Percentiles rank a stretch among this genome's conserved stretches.
These are phyloP conservation scores for Debaryomyces sp. DNA, from an alignment of 1,139 yeast species.

Conservation along the genomic window DNA sequence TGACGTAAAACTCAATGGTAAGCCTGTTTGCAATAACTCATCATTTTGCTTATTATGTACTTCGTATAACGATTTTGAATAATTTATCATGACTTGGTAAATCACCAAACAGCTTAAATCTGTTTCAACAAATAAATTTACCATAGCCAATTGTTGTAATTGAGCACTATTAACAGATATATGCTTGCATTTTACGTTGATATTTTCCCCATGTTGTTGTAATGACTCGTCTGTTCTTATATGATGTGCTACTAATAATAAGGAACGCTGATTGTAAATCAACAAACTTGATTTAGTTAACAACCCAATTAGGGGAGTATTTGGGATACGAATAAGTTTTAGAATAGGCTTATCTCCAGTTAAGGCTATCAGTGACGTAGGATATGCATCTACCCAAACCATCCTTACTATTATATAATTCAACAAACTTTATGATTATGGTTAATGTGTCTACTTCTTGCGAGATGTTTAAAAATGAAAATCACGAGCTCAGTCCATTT, in stretches of 20 bases:
- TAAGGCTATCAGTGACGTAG: slow-evolving; percentile 34
- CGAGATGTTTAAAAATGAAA: background rate
- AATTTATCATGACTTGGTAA: slow-evolving; percentile 36
- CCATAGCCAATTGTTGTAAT: slow-evolving; percentile 28
- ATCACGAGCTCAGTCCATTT: slow-evolving; percentile 1
- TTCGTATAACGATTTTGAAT: slow-evolving; percentile 36
- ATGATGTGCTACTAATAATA: slow-evolving; percentile 40
- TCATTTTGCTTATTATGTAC: slow-evolving; percentile 27
- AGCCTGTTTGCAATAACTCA: slow-evolving; percentile 35
- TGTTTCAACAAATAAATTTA: slow-evolving; percentile 41
- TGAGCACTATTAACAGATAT: slow-evolving; percentile 29
- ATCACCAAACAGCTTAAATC: slow-evolving; percentile 34
- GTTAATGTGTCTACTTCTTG: background rate
- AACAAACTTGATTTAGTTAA: slow-evolving; percentile 32
- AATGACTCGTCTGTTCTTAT: slow-evolving; percentile 34
- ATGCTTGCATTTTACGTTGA: slow-evolving; percentile 29
- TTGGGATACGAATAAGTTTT: slow-evolving; percentile 31
- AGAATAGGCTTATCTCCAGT: slow-evolving; percentile 25
- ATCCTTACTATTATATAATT: slow-evolving; percentile 16
- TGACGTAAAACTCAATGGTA: slow-evolving; percentile 33
- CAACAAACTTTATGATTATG: background rate
- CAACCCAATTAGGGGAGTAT: slow-evolving; percentile 37
- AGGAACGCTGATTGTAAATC: slow-evolving; percentile 32
- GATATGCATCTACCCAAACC: slow-evolving; percentile 44
- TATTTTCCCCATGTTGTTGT: slow-evolving; percentile 35